Evolutionary conservation across 2,329 filamentous ascomycete genomes (phyloP).

Genomic region (Magnaporthales sp.): DNA sequence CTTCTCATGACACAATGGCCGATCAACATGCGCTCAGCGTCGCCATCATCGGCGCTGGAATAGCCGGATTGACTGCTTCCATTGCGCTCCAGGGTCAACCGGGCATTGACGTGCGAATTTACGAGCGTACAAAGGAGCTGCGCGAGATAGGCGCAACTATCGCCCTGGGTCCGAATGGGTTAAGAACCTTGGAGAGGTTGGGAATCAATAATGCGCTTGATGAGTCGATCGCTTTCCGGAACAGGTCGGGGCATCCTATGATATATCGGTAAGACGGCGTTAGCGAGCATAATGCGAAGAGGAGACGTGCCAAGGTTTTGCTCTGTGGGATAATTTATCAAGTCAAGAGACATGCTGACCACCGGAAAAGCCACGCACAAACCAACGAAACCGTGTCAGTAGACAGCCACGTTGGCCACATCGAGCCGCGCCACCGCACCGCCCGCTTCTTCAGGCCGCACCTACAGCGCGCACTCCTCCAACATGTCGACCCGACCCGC

Average conservation of each 20-base stretch:
- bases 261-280: slow-evolving; percentile 29
- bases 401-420: slow-evolving; percentile 27
- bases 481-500: slow-evolving; percentile 29
- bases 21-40: neutral
- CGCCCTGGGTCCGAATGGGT: slow-evolving; percentile 42
- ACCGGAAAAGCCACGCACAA: slow-evolving; percentile 25
- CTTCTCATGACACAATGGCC: neutral
- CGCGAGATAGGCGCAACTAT: slow-evolving; percentile 39
- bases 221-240: slow-evolving; percentile 28
- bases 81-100: slow-evolving; percentile 16
- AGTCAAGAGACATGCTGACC: neutral
- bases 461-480: slow-evolving; percentile 36
- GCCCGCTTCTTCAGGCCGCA: slow-evolving; percentile 38
- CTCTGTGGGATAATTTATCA: too few relatives aligned
- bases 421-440: slow-evolving; percentile 28
- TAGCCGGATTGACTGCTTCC: slow-evolving; percentile 27
- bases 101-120: slow-evolving; percentile 26
- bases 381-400: slow-evolving; percentile 34
- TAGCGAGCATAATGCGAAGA: too few relatives aligned
- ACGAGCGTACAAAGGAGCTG: slow-evolving; percentile 37
- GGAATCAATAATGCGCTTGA: slow-evolving; percentile 36
- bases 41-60: slow-evolving; percentile 26
- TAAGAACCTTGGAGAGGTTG: slow-evolving; percentile 40
- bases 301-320: neutral
- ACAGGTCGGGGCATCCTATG: slow-evolving; percentile 32